Base-by-base conservation (phyloP, 768 basidiomycete genomes). In the Psilocybe azurescens region DNA sequence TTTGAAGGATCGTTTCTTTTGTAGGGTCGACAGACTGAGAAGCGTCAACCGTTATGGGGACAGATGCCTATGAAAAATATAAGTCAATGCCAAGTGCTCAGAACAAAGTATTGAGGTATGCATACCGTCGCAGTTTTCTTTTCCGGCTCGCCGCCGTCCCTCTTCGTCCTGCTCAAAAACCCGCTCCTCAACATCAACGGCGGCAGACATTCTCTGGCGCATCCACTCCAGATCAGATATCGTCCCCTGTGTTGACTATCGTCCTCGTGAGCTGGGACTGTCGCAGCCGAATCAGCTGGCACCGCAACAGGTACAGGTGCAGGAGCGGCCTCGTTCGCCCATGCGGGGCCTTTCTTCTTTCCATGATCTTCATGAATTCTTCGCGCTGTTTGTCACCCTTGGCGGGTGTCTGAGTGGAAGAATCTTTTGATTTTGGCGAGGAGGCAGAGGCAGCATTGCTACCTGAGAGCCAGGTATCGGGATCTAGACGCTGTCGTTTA, bases 221-320 rank as follows among this genome's bases (percentile, higher is more conserved):
- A 93, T 83, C 91, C 91, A 93, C 44, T 93, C 90, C 61, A 89
- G 64, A 69, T 93, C 91, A 1, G 89, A 89, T 5, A 90, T 67
- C 6, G 73, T 80, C 44, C 74, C 77, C 14, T 68, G 71, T 5
- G 57, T 24, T 67, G 67, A 5, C 63, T 65, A 1, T 69, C 69
- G 2, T 67, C 74, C 29, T 29, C 54, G 56, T 61, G 54, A 8
- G 58, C 59, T 16, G 58, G 29, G 5, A 49, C 53, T 36, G 50
- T 3, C 24, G 24, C 24, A 24, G 24, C 24, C 24, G 24, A 24
- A 24, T 24, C 24, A 24, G 24, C 24, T 24, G 24, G 24, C 24
- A 24, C 24, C 2, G 24, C 24, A 24, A 2, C 24, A 24, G 66
- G 51, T 18, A 67, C 50, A 29, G 64, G 57, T 36, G 33, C 33